Evolutionary conservation across 2,329 filamentous ascomycete genomes (phyloP).

Genomic region (Reticulascus tulasneorum): DNA sequence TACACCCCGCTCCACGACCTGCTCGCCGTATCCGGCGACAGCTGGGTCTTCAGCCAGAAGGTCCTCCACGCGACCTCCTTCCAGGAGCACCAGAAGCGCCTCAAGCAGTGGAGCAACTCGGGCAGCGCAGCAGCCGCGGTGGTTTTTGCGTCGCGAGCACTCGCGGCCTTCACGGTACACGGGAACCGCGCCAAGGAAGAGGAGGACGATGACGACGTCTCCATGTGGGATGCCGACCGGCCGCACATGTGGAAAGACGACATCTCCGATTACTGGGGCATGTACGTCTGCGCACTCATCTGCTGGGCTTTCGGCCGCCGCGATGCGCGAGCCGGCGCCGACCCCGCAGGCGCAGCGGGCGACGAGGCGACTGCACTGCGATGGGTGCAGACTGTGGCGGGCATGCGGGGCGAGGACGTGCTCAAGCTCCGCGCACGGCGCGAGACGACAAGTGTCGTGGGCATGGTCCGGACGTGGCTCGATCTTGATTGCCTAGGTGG

Average conservation of each 20-base stretch:
- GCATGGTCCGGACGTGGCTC: constrained; percentile 42
- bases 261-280: constrained; percentile 49
- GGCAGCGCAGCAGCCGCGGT: constrained; percentile 41
- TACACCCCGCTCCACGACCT: constrained; percentile 56
- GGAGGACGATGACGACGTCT: constrained; percentile 5
- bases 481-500: constrained; percentile 46
- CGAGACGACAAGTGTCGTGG: constrained; percentile 43
- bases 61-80: constrained; percentile 40
- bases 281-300: constrained; percentile 55
- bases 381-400: constrained; percentile 38
- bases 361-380: constrained; percentile 21
- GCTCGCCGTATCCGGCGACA: constrained; percentile 54
- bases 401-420: constrained; percentile 34
- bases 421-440: constrained; percentile 31
- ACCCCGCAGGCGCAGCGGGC: constrained; percentile 9
- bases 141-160: constrained; percentile 47
- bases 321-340: constrained; percentile 15
- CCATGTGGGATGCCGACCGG: constrained; percentile 5
- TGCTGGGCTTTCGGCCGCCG: constrained; percentile 51
- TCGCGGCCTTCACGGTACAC: constrained; percentile 34
- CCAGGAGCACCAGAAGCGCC: constrained; percentile 39
- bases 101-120: constrained; percentile 43
- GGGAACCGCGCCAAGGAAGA: constrained; percentile 11
- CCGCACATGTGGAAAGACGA: constrained; percentile 24
- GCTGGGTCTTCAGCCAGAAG: constrained; percentile 55